Conservation (phyloP, 345 rosid species). For the Erucastrum elatum region DNA sequence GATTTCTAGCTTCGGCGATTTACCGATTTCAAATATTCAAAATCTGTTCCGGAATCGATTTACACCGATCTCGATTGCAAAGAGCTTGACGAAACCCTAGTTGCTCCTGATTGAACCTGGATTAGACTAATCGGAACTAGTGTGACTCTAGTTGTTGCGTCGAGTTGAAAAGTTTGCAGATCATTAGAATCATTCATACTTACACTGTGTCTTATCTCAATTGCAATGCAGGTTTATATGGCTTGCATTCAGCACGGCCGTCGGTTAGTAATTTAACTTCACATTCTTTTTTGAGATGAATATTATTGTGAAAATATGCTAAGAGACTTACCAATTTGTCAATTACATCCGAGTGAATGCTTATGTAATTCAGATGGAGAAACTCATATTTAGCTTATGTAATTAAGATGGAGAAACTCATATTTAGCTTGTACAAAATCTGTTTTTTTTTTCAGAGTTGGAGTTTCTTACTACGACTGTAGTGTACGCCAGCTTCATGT, state of each 20-base stretch:
- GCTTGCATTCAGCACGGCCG: slow-evolving; percentile 81
- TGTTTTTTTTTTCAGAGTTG: slow-evolving; percentile 51
- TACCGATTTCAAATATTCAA: neutral
- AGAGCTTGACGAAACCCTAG: slow-evolving; percentile 13
- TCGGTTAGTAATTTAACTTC: slow-evolving; percentile 54
- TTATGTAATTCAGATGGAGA: neutral
- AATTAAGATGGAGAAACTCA: neutral
- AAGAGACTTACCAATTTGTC: neutral
- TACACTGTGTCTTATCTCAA: neutral
- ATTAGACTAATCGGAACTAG: slow-evolving; percentile 22
- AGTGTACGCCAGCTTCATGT: slow-evolving; percentile 82
- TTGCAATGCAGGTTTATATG: slow-evolving; percentile 78
- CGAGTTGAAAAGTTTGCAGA: slow-evolving; percentile 5
- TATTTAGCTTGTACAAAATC: slow-evolving; percentile 5
- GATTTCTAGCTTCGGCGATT: slow-evolving; percentile 5
- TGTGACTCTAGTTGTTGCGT: slow-evolving; percentile 2
- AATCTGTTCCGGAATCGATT: neutral
- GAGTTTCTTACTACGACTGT: slow-evolving; percentile 85
- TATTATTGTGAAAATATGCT: neutral
- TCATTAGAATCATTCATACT: neutral
- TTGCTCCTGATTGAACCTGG: neutral
- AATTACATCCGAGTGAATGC: slow-evolving; percentile 5
- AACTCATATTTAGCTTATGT: slow-evolving; percentile 5
- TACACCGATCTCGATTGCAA: neutral
- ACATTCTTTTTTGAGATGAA: neutral